Evolutionary conservation across 345 rosid species (phyloP), one percentile per base, ranked within the genome.

Genomic region (Theobroma cacao): DNA sequence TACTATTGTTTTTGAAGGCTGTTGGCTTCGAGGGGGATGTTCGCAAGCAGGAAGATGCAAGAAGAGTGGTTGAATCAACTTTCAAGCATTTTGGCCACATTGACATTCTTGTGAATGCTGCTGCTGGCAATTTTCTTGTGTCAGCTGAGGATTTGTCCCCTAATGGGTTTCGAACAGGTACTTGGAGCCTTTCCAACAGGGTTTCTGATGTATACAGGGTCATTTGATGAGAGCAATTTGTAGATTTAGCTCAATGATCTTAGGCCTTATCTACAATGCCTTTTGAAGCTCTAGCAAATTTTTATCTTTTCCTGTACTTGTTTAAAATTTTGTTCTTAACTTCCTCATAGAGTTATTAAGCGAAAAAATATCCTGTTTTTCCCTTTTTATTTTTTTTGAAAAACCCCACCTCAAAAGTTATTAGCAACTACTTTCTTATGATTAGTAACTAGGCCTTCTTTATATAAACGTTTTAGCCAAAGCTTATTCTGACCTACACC

Each of bases 1-100:
- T 50, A 59, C 58, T 63, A 56, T 74, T 81, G 18, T 5, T 56
- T 22, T 24, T 30, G 7, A 80, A 91, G 97, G 97, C 97, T 76
- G 84, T 85, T 83, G 95, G 94, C 13, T 89, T 90, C n/a, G 94
- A 87, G 84, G 97, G 97, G 33, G 97, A 93, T 74, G 95, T 93
- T 74, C 95, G 97, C 31, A 91, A 86, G 79, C 87, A 75, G 78
- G 97, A 93, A 15, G 94, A 93, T 85, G 94, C 94, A 0, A 82
- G 30, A 68, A 90, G 93, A 82, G 95, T 90, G 1, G 84, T 91
- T 20, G 95, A 93, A 78, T 90, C 94, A 45, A 86, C 97, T 84
- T 85, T 80, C 82, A 65, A 83, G 75, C 89, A 87, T 74, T 91
- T 93, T 61, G 93, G 95, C 38, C 78, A 64, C 81, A 74, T 93